A percentile compares a stretch with the other conserved stretches of the same genome.
phyloP scores from a whole-genome alignment of 2,329 filamentous ascomycete species.

The Pseudogymnoascus sp. region DNA sequence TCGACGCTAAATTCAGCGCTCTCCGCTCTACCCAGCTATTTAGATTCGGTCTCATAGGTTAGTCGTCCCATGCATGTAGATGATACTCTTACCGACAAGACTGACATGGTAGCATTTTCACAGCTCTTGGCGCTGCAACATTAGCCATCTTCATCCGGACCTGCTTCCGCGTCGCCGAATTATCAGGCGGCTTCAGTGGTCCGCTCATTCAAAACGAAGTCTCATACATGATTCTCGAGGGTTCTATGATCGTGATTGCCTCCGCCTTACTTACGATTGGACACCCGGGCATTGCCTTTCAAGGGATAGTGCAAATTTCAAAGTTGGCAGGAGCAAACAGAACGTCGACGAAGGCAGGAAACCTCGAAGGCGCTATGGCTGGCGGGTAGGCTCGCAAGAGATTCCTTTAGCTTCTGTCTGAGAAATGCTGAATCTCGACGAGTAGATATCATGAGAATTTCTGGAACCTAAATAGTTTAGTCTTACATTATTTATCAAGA shows the following conservation, averaged over 20 bases:
- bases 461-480: no score
- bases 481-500: no score
- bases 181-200: slow-evolving; percentile 46
- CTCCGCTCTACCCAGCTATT: not conserved
- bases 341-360: not conserved
- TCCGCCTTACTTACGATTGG: slow-evolving; percentile 24
- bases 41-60: not conserved
- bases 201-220: slow-evolving; percentile 39
- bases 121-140: slow-evolving; percentile 41
- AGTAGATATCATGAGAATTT: no score
- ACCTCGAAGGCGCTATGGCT: not conserved
- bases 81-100: not conserved
- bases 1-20: slow-evolving; percentile 14
- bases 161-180: slow-evolving; percentile 49
- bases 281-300: slow-evolving; percentile 26
- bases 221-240: slow-evolving; percentile 40
- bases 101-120: not conserved
- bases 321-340: not conserved
- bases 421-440: not conserved
- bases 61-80: not conserved
- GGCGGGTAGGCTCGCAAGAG: not conserved
- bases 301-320: slow-evolving; percentile 8
- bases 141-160: slow-evolving; percentile 48
- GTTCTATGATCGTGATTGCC: slow-evolving; percentile 30
- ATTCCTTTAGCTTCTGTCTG: not conserved